phyloP scores from a whole-genome alignment of 2,329 filamentous ascomycete species.

The Fusarium sacchari region DNA sequence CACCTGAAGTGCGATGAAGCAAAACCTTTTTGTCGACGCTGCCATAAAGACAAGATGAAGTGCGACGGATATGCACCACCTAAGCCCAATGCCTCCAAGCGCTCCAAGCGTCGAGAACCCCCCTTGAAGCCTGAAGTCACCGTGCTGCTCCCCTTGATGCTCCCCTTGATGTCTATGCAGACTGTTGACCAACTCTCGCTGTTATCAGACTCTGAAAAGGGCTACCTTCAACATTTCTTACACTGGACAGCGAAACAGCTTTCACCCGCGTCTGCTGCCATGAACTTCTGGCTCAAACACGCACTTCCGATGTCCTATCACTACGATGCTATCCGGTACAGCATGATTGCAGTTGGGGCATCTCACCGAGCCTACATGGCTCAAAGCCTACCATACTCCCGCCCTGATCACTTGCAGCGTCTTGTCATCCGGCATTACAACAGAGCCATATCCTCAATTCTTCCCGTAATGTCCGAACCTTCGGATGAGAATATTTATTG shows the following conservation, averaged over 20 bases:
- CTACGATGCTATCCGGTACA: conserved; percentile 1
- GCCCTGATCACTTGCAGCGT: neutral
- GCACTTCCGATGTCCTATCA: conserved; percentile 12
- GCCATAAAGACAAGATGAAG: conserved; percentile 13
- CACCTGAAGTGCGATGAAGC: conserved; percentile 14
- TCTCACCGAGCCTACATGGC: conserved; percentile 14
- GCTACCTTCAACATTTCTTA: conserved; percentile 2
- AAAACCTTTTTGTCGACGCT: conserved; percentile 10
- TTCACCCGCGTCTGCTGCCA: neutral
- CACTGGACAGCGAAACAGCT: conserved; percentile 2
- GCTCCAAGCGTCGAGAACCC: neutral
- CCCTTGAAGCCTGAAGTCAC: rapidly evolving
- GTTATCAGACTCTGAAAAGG: neutral
- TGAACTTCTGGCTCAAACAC: conserved; percentile 6
- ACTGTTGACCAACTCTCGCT: neutral
- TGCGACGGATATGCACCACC: conserved; percentile 17
- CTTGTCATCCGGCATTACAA: conserved; percentile 18
- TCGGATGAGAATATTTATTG: neutral
- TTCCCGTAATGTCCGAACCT: neutral
- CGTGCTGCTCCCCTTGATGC: neutral
- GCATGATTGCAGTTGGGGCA: conserved; percentile 12
- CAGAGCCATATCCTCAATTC: conserved; percentile 3
- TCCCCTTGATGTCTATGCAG: neutral
- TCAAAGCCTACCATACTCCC: neutral
- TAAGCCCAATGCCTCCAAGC: neutral